Evolutionary conservation across 1,139 yeast species (phyloP), one percentile per base, ranked within the genome.

Genomic region (Yamadazyma jaroonii): DNA sequence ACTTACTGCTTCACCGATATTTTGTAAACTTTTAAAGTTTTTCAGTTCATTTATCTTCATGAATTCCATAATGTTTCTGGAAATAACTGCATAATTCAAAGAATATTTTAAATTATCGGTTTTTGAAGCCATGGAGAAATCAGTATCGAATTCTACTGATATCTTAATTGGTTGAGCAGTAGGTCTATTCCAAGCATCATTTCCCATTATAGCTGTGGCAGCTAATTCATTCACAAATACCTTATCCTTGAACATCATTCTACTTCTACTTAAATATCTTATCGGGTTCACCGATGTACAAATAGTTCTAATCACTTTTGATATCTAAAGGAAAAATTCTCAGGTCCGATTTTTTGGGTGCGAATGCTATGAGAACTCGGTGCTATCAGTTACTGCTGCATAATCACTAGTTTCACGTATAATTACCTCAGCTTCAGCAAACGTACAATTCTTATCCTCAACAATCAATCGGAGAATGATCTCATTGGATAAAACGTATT

Each of bases 11-110:
- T 72, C 74, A 1, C 84, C 88, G n/a, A 87, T 68, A 21, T 72
- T 74, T 15, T 72, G 73, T 34, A 80, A 54, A 1, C 77, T 72
- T 52, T 62, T 69, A 68, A 69, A 84, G 52, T 71, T 77, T 36
- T 59, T 57, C 46, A 60, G 67, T 40, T 65, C 69, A 47, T 72
- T 62, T 3, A 60, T 44, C 40, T 67, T 75, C 53, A 82, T 74
- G 48, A 60, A 72, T n/a, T 71, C 67, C 28, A 74, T 59, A 26
- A 86, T 66, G 35, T 79, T 77, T 37, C 88, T 67, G 3, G 90
- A 79, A 10, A 90, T 75, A 9, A 81, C 90, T 1, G 96, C 97
- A 60, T 90, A 90, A 59, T 89, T 90, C 47, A 90, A 73, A 5
- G 96, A 84, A 54, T 84, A 80, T 42, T 79, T 77, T 49, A 90